phyloP scores from a whole-genome alignment of 257 asterid species.

The Solanum habrochaites region DNA sequence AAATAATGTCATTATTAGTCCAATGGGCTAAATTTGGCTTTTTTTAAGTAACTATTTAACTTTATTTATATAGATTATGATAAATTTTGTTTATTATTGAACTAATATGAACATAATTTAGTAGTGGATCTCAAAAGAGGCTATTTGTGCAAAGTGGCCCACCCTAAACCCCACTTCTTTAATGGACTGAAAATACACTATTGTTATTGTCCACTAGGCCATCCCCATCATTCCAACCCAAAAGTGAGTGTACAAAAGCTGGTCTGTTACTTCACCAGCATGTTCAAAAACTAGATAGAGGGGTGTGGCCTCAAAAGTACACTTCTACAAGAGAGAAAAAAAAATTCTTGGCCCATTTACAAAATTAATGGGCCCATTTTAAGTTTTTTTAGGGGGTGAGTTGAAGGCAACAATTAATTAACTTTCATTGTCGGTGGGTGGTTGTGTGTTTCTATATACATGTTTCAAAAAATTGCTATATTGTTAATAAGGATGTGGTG shows the following conservation, averaged over 20 bases:
- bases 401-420: slow-evolving; percentile 7
- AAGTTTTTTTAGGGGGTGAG: not conserved
- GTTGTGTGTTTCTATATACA: slow-evolving; percentile 2
- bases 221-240: slow-evolving; percentile 22
- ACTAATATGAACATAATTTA: not conserved
- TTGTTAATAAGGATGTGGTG: not conserved
- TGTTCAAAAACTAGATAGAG: not conserved
- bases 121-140: not conserved
- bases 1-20: not conserved
- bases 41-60: not conserved
- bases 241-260: not conserved
- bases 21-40: not conserved
- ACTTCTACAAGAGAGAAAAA: not conserved
- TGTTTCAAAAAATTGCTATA: not conserved
- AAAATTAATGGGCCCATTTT: not conserved
- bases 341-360: not conserved
- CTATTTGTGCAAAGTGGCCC: not conserved
- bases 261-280: not conserved
- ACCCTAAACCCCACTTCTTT: slow-evolving; percentile 5
- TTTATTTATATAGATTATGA: too few relatives aligned
- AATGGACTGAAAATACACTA: not conserved
- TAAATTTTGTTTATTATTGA: not conserved
- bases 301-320: slow-evolving; percentile 11
- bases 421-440: slow-evolving; percentile 30
- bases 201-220: slow-evolving; percentile 11